Base-by-base conservation (phyloP, 495 filamentous ascomycete genomes). In the Poronia punctata region DNA sequence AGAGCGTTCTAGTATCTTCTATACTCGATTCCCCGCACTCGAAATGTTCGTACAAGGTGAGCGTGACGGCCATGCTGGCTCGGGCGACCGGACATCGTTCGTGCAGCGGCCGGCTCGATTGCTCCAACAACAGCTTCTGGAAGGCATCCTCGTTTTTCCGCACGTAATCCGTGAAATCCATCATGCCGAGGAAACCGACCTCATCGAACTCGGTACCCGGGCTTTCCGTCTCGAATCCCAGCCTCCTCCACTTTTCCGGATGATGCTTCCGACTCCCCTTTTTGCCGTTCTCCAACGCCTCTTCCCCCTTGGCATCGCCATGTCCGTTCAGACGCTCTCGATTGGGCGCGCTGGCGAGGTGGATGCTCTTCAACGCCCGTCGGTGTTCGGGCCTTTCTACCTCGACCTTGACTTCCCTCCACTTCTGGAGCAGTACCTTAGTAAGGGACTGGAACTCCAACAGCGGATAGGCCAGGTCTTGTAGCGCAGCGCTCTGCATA, bases 81-180 rank as follows among this genome's bases (percentile, higher is more conserved):
- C 84, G 73, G 4, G 93, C 86, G 47, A 99, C 75, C 1, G 93
- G 92, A 65, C 90, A 96, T 36, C 90, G 74, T 48, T 87, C 79
- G 37, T 78, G 67, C 7, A 73, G 38, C 5, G 83, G 74, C 54
- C 79, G 79, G 9, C 80, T 79, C 4, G 86, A 85, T 61, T 99
- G 89, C 60, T 99, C 92, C 17, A 95, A 66, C 24, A 99, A 71
- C 48, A 89, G 64, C 61, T 90, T 95, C 52, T 94, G 90, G 50
- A 92, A 97, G 23, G 79, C 78, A 57, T 96, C 88, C 54, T 95
- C 86, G 48, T 93, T 79, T 54, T 85, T 93, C 49, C 82, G 74
- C 34, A 94, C 85, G 59, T 85, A 99, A 60, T 97, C 88, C 5
- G 86, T 88, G 53, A 97, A 56, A 60, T 99, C 92, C 88, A 97